Percentiles rank a stretch among this genome's conserved stretches.
phyloP scores from a whole-genome alignment of 345 rosid genomes.

The Hibiscus mutabilis region DNA sequence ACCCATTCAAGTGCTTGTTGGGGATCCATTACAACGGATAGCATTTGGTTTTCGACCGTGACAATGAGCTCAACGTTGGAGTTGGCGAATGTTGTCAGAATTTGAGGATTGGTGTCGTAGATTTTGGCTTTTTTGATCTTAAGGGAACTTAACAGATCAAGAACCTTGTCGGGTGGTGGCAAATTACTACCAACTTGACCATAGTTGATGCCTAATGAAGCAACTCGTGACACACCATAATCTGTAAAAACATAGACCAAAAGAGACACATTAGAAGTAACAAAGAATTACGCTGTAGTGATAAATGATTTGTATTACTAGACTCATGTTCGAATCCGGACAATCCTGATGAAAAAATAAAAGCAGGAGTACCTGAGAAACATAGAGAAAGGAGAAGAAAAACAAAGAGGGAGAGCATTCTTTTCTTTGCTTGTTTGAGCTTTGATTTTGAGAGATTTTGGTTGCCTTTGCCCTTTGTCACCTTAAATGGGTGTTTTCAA shows the following conservation, averaged over 20 bases:
- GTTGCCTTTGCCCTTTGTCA: neutral
- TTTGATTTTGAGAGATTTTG: neutral
- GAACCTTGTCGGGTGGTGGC: conserved; percentile 63
- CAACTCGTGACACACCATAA: conserved; percentile 39
- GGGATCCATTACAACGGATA: conserved; percentile 48
- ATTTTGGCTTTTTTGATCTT: conserved; percentile 65
- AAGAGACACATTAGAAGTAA: neutral
- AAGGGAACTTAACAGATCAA: conserved; percentile 55
- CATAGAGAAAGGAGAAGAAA: conserved; percentile 20
- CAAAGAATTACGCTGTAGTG: neutral
- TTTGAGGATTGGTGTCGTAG: conserved; percentile 79
- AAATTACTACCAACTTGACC: conserved; percentile 85
- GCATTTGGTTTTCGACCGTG: conserved; percentile 70
- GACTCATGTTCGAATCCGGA: no score
- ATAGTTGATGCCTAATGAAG: conserved; percentile 75
- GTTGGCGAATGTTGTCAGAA: conserved; percentile 66
- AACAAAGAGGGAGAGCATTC: no score
- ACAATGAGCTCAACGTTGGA: conserved; percentile 68
- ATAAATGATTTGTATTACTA: neutral
- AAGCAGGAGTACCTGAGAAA: conserved; percentile 37
- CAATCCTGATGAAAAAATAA: neutral
- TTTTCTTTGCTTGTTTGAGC: conserved; percentile 30
- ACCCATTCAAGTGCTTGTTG: conserved; percentile 86
- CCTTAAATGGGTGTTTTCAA: neutral
- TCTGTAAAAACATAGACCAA: conserved; percentile 22